These are phyloP conservation scores for Scenedesmus sp. DNA, from an alignment of 163 green algal genomes.

Conservation along the genomic window DNA sequence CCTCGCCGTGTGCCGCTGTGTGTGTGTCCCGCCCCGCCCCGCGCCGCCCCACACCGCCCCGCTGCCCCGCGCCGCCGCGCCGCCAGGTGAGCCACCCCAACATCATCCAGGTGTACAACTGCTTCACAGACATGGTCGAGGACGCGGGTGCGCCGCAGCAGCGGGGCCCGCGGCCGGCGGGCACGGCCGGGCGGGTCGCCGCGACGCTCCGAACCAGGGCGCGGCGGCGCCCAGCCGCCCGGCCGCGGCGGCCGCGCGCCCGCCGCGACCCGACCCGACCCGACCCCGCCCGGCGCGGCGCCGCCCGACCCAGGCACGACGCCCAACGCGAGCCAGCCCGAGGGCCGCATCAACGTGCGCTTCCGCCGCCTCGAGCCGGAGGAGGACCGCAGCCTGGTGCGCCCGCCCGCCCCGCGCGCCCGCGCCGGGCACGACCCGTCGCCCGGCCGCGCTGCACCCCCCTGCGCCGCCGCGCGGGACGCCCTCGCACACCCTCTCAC, in stretches of 20 bases:
- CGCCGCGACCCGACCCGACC: too few relatives aligned
- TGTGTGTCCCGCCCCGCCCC: too few relatives aligned
- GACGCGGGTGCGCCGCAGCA: conserved; percentile 42
- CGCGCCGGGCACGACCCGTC: too few relatives aligned
- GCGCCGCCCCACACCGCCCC: too few relatives aligned
- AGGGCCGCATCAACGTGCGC: conserved; percentile 68
- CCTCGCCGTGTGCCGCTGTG: not conserved
- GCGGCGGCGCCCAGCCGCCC: too few relatives aligned
- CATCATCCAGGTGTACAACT: conserved; percentile 75
- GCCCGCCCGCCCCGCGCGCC: conserved; percentile 63
- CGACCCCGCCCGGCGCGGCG: too few relatives aligned
- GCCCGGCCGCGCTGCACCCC: too few relatives aligned
- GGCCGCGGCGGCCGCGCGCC: not conserved
- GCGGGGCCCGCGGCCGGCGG: too few relatives aligned
- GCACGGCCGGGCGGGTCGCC: not conserved
- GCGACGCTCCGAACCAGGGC: too few relatives aligned
- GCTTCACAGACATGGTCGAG: conserved; percentile 77
- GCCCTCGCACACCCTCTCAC: too few relatives aligned
- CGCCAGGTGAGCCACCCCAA: conserved; percentile 69
- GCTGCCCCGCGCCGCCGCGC: too few relatives aligned
- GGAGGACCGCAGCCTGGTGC: conserved; percentile 63
- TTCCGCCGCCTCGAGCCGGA: conserved; percentile 66
- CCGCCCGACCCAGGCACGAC: conserved; percentile 38
- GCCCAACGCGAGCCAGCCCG: conserved; percentile 26
- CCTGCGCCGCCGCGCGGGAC: too few relatives aligned